Evolutionary conservation across 805 yeast species (phyloP), one percentile per base, ranked within the genome.

Genomic region (Ogataea nakhonphanomensis): DNA sequence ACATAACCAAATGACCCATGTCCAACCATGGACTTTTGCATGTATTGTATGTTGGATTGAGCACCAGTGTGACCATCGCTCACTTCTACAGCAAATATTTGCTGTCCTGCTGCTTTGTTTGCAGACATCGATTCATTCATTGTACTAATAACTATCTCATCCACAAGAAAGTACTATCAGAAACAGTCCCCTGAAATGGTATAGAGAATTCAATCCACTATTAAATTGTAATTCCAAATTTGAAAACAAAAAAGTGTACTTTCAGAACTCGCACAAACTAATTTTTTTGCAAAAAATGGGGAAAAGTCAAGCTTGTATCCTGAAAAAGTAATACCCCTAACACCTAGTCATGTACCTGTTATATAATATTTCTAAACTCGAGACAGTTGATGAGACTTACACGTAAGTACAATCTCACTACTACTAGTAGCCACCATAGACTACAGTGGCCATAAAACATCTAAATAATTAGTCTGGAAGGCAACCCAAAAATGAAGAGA

Each of bases 1-100:
- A 93, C 99, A 25, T 89, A 90, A 2, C 99, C 99, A 67, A 93
- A 93, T n/a, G 98, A 90, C 8, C 99, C 99, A 64, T 87, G 95
- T n/a, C 99, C 99, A 30, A 91, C 93, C 74, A 90, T 89, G 51
- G 86, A 84, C 29, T 86, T 77, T 54, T 83, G 88, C 12, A 90
- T 83, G 66, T 86, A 88, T 35, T 81, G 78, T 41, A 91, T 75
- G 37, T 76, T 74, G 36, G 71, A 69, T 23, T 69, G 55, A 47
- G 78, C 79, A 40, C 84, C 88, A 7, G 82, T 76, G 55, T 73
- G 80, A 30, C 91, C 90, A 53, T 83, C 83, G 51, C 74, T 76
- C 43, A 81, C 93, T 39, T 72, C 76, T 59, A 84, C 89, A 37
- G 78, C 73, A 28, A 79, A 48, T n/a, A 51, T 46, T 30, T 61